Base-by-base conservation (phyloP, 2,329 filamentous ascomycete genomes). In the Talaromyces sp. region DNA sequence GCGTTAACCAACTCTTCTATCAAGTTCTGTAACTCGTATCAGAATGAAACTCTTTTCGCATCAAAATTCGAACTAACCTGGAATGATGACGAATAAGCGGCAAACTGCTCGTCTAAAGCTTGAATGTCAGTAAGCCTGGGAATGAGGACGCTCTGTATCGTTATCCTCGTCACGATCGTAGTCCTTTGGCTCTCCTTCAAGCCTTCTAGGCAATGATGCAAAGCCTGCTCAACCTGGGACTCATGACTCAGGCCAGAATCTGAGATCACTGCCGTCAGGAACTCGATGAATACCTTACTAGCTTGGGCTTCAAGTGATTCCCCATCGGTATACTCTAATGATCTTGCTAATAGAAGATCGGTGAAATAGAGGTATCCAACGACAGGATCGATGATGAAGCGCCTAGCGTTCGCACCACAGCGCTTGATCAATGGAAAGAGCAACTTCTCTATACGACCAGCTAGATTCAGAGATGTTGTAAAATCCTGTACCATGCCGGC, bases 401-500 rank as follows among this genome's bases (percentile, higher is more conserved):
- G 66, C 23, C 40, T 64, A 63, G 23, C 28, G 14, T 39, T 40
- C 5, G 33, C 35, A 28, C 50, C 42, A 25, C 60, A 56, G 9
- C 8, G 58, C 46, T 69, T 70, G 33, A 75, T 60, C 72, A 72
- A 74, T 50, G 58, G 64, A 23, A 73, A 61, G 12, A 72, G 62
- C 25, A 70, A 60, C 28, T 66, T 73, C 71, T 75, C 73, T 31
- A 77, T 58, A 11, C 73, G 72, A 56, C 70, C 70, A 61, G 72
- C 73, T 28, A 69, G 68, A 63, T 76, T 73, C 12, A 76, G 55
- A 25, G 71, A 62, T 71, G 73, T 75, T 18, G 71, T 68, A 46
- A 74, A 66, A 44, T 74, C 72, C 56, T 74, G 74, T 59, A 73
- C 72, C 48, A 72, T 63, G 33, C 67, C 67, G 37, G 69, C 62